A percentile compares a stretch with the other conserved stretches of the same genome.
These are phyloP conservation scores for Citrullus mucosospermus DNA, from an alignment of 306 rosid species.

Conservation along the genomic window DNA sequence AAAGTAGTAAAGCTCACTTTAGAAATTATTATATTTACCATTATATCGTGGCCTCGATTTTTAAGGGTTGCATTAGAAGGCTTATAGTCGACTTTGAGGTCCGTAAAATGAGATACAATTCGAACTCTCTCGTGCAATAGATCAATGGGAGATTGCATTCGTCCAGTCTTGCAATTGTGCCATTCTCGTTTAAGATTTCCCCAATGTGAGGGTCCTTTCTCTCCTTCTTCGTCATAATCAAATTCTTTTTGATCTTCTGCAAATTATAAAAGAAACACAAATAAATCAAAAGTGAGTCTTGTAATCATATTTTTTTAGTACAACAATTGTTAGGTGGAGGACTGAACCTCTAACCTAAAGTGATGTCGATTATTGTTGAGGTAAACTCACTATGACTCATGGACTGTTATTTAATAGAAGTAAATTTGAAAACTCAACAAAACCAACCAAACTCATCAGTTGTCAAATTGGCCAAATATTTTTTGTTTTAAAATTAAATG, in stretches of 20 bases:
- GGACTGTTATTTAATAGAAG: too few relatives aligned
- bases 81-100: slow-evolving; percentile 20
- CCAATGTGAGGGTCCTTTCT: slow-evolving; percentile 35
- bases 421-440: too few relatives aligned
- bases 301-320: too few relatives aligned
- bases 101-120: slow-evolving; percentile 21
- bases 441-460: too few relatives aligned
- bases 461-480: too few relatives aligned
- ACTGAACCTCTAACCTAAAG: too few relatives aligned
- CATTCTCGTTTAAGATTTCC: slow-evolving; percentile 23
- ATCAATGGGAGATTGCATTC: slow-evolving; percentile 70
- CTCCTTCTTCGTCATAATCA: slow-evolving; percentile 18
- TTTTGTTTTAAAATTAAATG: too few relatives aligned
- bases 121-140: slow-evolving; percentile 27
- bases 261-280: background rate
- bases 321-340: too few relatives aligned
- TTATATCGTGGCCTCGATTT: slow-evolving; percentile 64
- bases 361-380: too few relatives aligned
- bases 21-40: slow-evolving; percentile 12
- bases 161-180: slow-evolving; percentile 36
- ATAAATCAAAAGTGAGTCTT: too few relatives aligned
- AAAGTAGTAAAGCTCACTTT: too few relatives aligned
- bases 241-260: slow-evolving; percentile 50
- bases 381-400: too few relatives aligned
- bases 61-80: slow-evolving; percentile 47